phyloP scores from a whole-genome alignment of 768 basidiomycete genomes.

The Chalciporus piperatus region DNA sequence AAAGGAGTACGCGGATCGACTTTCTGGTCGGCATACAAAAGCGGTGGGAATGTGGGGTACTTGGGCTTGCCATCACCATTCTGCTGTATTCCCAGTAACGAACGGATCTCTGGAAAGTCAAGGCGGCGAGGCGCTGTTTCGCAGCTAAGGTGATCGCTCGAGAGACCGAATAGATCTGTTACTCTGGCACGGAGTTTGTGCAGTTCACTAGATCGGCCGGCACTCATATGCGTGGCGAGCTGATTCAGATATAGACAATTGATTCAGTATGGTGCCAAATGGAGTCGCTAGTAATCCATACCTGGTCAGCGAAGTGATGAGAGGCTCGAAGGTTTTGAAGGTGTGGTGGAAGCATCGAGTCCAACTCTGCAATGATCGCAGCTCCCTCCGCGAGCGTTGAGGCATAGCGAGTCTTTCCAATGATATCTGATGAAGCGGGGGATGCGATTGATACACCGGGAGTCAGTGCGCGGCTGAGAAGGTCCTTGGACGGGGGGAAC shows the following conservation, averaged over 20 bases:
- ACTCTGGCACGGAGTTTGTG: too few relatives aligned
- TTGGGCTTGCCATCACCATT: not conserved
- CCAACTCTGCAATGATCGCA: not conserved
- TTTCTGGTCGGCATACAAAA: not conserved
- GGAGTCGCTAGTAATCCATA: too few relatives aligned
- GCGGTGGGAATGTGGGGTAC: not conserved
- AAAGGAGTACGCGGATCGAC: not conserved
- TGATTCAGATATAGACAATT: too few relatives aligned
- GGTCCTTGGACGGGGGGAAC: not conserved
- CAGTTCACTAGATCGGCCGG: too few relatives aligned
- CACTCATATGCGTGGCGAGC: too few relatives aligned
- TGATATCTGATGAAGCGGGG: too few relatives aligned
- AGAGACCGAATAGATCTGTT: too few relatives aligned
- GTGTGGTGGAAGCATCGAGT: not conserved
- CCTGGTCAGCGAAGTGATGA: too few relatives aligned
- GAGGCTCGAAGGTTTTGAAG: not conserved
- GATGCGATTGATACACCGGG: not conserved
- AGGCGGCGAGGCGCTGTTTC: not conserved
- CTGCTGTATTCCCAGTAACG: not conserved
- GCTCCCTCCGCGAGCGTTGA: not conserved
- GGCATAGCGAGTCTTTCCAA: not conserved
- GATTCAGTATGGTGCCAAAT: too few relatives aligned
- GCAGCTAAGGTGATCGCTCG: too few relatives aligned
- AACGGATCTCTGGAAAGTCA: not conserved
- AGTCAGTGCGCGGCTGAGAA: not conserved